Percentiles rank a stretch among this genome's conserved stretches.
Evolutionary conservation across 148 eudicot species (phyloP).

Genomic region (Rhododendron simsii): DNA sequence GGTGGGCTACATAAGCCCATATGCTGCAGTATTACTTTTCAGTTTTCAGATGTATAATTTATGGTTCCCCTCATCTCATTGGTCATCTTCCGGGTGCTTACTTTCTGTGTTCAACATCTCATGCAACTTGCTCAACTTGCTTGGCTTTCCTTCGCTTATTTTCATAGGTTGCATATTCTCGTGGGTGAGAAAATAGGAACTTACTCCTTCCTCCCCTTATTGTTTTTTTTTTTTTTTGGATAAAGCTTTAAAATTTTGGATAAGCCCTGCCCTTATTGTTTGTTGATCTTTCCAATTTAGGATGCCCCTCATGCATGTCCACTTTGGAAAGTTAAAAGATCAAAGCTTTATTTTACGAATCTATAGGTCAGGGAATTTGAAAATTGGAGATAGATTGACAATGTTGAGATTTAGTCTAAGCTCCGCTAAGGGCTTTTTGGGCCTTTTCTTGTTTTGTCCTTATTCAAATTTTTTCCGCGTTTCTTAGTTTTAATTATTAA

Average conservation of each 20-base stretch:
- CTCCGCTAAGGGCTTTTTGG: too few relatives aligned
- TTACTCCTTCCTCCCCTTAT: neutral
- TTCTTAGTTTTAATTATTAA: too few relatives aligned
- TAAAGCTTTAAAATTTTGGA: too few relatives aligned
- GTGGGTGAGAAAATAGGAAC: neutral
- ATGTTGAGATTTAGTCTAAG: neutral
- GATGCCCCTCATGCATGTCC: neutral
- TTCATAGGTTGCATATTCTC: neutral
- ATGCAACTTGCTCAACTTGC: neutral
- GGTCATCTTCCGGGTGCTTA: neutral
- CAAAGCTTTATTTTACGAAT: neutral
- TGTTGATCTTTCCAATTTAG: neutral
- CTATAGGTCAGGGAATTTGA: neutral
- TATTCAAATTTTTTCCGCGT: too few relatives aligned
- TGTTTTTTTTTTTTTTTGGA: neutral
- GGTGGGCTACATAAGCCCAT: neutral
- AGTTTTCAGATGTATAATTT: too few relatives aligned
- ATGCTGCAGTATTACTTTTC: neutral
- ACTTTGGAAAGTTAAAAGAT: neutral
- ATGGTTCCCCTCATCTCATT: too few relatives aligned
- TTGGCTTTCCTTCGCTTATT: neutral
- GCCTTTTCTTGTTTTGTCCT: too few relatives aligned
- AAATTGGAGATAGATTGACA: neutral
- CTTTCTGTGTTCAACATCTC: neutral
- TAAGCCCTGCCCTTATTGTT: neutral